Percentiles rank a stretch among this genome's conserved stretches.
These are phyloP conservation scores for Grosmannia penicillata DNA, from an alignment of 2,329 filamentous ascomycete species.

Conservation along the genomic window DNA sequence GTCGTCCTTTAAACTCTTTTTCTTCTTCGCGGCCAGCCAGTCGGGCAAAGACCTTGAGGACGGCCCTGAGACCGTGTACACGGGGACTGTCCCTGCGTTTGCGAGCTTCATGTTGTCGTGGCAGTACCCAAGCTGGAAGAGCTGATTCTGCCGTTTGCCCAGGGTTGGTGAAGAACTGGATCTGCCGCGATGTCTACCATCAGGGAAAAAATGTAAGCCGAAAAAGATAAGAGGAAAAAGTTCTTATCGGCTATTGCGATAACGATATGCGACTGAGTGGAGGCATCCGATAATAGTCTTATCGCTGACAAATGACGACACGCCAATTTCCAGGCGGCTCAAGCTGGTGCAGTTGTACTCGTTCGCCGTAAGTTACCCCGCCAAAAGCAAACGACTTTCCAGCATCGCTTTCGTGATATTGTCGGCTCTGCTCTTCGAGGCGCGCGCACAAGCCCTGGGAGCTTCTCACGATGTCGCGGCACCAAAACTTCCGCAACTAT, in stretches of 20 bases:
- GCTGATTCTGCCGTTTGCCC: neutral
- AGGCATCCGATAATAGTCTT: too few relatives aligned
- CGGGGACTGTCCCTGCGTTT: constrained; percentile 11
- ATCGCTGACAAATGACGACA: too few relatives aligned
- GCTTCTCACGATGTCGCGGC: constrained; percentile 25
- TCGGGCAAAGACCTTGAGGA: constrained; percentile 80
- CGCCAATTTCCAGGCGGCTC: too few relatives aligned
- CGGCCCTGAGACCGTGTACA: constrained; percentile 84
- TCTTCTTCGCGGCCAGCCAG: constrained; percentile 83
- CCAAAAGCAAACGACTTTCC: too few relatives aligned
- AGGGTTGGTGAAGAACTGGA: neutral
- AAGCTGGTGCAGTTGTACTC: too few relatives aligned
- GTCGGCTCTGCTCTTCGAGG: too few relatives aligned
- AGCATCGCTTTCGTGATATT: too few relatives aligned
- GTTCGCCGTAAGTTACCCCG: too few relatives aligned
- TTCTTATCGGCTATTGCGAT: constrained; percentile 6
- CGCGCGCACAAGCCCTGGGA: neutral
- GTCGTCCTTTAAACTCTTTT: constrained; percentile 83
- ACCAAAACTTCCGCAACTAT: constrained; percentile 30
- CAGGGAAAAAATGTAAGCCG: neutral
- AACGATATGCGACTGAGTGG: constrained; percentile 1
- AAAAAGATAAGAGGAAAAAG: neutral
- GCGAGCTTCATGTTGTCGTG: constrained; percentile 10
- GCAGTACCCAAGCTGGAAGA: neutral
- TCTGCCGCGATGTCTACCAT: neutral